Base-by-base conservation (phyloP, 805 yeast genomes). In the Teunomyces atbi region DNA sequence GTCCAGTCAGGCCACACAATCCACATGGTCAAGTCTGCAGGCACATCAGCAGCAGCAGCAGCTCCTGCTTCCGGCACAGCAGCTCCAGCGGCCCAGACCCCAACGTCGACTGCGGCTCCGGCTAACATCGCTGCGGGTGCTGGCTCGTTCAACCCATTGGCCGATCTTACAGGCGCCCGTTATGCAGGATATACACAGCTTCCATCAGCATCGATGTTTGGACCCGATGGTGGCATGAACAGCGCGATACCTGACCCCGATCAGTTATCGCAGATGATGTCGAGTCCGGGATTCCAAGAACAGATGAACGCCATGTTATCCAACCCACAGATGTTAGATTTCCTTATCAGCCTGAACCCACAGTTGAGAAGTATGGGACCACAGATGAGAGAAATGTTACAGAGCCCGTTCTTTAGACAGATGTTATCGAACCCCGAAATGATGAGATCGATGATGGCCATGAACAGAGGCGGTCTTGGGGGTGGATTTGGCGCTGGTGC, bases 161-260 rank as follows among this genome's bases (percentile, higher is more conserved):
- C 96, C 8, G 97, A 86, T 53, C 74, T 92, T 53, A 92, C 98
- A 0, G 92, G 96, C 42, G 98, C 98, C 1, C 81, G 97, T 45
- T 94, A 90, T 60, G 97, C 98, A 2, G 99, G 99, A 1, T 83
- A 82, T 57, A 79, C 90, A 6, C 91, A 89, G 57, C 74, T 94
- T 66, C 98, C 99, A 4, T 77, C 87, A 3, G 89, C 89, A 1
- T 80, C 84, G 39, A 79, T 89, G 86, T 90, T 92, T 70, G 97
- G 97, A 1, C 91, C 96, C 21, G 97, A 91, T 64, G 96, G 96
- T 34, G 98, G 97, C 13, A 80, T 86, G 88, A 83, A 83, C 36
- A 53, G 57, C 11, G 80, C 78, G 39, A 69, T 84, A 57, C 91
- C 96, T 10, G 83, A 81, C 55, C 86, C 88, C 41, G 91, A 85